These are phyloP conservation scores for Heliamphora exappendiculata DNA, from an alignment of 148 eudicot species.

Conservation along the genomic window DNA sequence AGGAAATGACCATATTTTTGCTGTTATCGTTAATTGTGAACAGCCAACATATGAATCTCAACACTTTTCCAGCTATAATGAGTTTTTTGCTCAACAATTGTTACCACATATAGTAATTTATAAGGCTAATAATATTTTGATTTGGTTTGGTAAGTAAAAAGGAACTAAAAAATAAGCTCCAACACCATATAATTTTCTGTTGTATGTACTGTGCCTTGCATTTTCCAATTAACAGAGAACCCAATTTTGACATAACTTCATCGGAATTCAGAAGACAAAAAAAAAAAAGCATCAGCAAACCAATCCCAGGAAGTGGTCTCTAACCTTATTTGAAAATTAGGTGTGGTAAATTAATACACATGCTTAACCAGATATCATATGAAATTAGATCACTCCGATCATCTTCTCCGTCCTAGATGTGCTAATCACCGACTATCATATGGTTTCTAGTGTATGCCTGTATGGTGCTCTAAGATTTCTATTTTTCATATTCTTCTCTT, in stretches of 20 bases:
- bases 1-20: no score
- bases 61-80: background rate
- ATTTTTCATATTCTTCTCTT: no score
- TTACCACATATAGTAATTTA: background rate
- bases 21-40: no score
- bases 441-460: background rate
- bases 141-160: background rate
- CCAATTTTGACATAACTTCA: background rate
- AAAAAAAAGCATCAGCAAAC: background rate
- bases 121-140: background rate
- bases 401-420: background rate
- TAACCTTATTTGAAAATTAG: background rate
- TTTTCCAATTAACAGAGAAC: background rate
- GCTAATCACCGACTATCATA: background rate
- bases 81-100: background rate
- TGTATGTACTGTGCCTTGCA: background rate
- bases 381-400: background rate
- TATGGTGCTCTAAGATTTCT: no score
- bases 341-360: background rate
- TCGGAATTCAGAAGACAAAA: background rate
- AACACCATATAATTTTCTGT: background rate
- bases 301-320: background rate
- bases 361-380: background rate
- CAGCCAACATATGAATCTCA: background rate
- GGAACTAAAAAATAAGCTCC: background rate